A percentile compares a stretch with the other conserved stretches of the same genome.
Conservation (phyloP, 2,329 filamentous ascomycete genomes). For the Trichoderma oligosporum region DNA sequence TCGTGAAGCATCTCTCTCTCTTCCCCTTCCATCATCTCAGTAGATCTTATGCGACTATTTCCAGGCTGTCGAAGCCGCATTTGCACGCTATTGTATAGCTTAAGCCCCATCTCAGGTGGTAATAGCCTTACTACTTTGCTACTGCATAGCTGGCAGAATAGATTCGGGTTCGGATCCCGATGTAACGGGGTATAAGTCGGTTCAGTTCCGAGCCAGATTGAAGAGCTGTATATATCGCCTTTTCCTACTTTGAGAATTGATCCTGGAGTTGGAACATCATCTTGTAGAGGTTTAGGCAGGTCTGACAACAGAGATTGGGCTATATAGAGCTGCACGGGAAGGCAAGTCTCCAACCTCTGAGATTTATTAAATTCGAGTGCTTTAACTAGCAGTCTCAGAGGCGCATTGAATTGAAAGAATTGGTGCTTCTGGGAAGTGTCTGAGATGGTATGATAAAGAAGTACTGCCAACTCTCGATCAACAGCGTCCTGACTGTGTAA, state of each 20-base stretch:
- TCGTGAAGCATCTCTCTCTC: slow-evolving; percentile 65
- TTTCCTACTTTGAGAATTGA: slow-evolving; percentile 61
- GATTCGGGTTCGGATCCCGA: slow-evolving; percentile 87
- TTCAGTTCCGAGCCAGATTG: slow-evolving; percentile 81
- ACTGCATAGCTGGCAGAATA: slow-evolving; percentile 80
- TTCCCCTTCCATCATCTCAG: slow-evolving; percentile 86
- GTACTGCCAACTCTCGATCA: slow-evolving; percentile 32
- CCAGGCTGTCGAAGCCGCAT: slow-evolving; percentile 36
- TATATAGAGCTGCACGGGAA: slow-evolving; percentile 64
- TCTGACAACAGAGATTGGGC: slow-evolving; percentile 73
- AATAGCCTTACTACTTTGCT: slow-evolving; percentile 71
- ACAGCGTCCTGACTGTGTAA: slow-evolving; percentile 26
- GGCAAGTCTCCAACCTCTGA: slow-evolving; percentile 22
- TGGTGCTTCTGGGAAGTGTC: slow-evolving; percentile 25
- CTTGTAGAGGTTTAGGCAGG: slow-evolving; percentile 58
- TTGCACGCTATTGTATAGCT: slow-evolving; percentile 57
- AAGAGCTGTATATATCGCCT: slow-evolving; percentile 82
- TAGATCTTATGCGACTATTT: slow-evolving; percentile 59
- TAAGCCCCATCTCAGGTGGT: slow-evolving; percentile 58
- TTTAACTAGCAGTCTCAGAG: slow-evolving; percentile 62
- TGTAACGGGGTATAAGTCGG: slow-evolving; percentile 90
- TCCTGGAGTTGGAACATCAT: slow-evolving; percentile 65
- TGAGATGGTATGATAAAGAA: slow-evolving; percentile 29
- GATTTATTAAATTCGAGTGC: slow-evolving; percentile 46
- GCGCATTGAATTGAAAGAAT: slow-evolving; percentile 58